phyloP scores from a whole-genome alignment of 257 asterid genomes.

The Scutellaria minor region DNA sequence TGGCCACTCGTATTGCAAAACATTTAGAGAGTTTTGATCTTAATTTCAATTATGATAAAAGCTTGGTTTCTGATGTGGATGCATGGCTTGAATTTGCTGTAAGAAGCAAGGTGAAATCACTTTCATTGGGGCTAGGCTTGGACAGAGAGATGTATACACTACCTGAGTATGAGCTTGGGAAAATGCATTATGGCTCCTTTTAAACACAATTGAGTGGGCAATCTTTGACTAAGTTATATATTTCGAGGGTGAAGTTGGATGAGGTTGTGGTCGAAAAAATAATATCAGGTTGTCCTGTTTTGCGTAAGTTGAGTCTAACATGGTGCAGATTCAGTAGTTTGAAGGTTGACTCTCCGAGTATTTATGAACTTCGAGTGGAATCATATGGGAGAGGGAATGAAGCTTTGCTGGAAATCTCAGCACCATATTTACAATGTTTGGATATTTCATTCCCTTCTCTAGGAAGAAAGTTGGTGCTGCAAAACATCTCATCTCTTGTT shows the following conservation, averaged over 20 bases:
- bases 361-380: not conserved
- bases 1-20: too few species aligned
- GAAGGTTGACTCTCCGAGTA: not conserved
- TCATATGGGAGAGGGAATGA: not conserved
- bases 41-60: not conserved
- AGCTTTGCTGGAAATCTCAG: conserved; percentile 22
- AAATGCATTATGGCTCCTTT: not conserved
- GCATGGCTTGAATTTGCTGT: conserved; percentile 22
- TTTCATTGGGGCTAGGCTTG: not conserved
- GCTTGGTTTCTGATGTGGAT: conserved; percentile 4
- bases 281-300: conserved; percentile 30
- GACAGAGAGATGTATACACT: too few species aligned
- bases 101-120: conserved; percentile 14
- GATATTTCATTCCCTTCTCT: not conserved
- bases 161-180: too few species aligned
- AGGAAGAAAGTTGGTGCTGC: not conserved
- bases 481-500: conserved; percentile 22
- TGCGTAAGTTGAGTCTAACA: not conserved
- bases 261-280: not conserved
- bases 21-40: conserved; percentile 8
- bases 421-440: conserved; percentile 21
- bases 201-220: conserved; percentile 23
- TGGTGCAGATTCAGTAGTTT: not conserved
- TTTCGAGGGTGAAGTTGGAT: too few species aligned
- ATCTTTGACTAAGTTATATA: not conserved